Evolutionary conservation across 495 filamentous ascomycete genomes (phyloP), one percentile per base, ranked within the genome.

Genomic region (Neurospora pannonica): DNA sequence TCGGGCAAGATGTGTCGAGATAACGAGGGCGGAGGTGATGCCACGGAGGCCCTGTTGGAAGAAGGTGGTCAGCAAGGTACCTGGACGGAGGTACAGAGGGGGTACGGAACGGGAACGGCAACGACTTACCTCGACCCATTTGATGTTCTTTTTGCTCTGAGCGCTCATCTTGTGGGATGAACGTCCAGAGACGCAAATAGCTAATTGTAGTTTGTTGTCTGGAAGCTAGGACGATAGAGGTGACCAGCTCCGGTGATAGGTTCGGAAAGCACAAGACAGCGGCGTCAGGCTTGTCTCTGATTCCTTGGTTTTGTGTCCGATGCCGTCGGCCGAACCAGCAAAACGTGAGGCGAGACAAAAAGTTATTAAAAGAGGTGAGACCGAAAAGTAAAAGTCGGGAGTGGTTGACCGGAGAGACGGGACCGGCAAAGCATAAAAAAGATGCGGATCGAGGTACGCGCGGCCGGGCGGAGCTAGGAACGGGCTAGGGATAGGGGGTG

Each of bases 21-120:
- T 86, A 67, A 92, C 89, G 43, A 90, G 83, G 71, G 88, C 85
- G 9, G 90, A 91, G n/a, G 89, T 89, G 46, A 91, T 81, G 43
- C 90, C 90, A 72, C 90, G 85, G 3, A 92, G 84, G 60, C 90
- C 90, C 89, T 91, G 78, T 62, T 3, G 4, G 8, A 40, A 72
- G 62, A 62, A 60, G 73, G 31, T 62, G 42, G 62, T 36, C 40
- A 7, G 31, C 38, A 72, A 43, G 46, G 36, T 38, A 70, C 31
- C n/a, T 24, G 13, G 7, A 70, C 43, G 17, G 31, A 36, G 13
- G 11, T 31, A 28, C 15, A 39, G 70, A 28, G 40, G 17, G 31
- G 70, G 34, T 24, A 38, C 34, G 70, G 34, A 15, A 38, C 34
- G 37, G 28, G 71, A 39, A 34, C 62, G 74, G 60, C 31, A 42